A percentile compares a stretch with the other conserved stretches of the same genome.
phyloP scores from a whole-genome alignment of 2,329 filamentous ascomycete species.

The Aspergillus ochraceoroseus region DNA sequence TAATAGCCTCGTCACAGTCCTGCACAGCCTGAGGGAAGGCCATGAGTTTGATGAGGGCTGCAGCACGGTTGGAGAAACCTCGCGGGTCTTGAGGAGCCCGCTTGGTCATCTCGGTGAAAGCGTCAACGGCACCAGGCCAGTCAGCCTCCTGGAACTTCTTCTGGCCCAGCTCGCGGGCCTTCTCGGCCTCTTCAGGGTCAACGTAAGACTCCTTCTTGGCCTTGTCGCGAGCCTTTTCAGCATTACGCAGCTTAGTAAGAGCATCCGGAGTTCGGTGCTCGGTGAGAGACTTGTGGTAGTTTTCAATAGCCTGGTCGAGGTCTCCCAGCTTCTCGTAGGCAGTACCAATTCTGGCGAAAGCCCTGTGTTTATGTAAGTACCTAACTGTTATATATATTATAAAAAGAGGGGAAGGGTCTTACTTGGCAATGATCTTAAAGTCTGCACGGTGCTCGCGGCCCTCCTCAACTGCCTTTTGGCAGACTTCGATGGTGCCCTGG shows the following conservation, averaged over 20 bases:
- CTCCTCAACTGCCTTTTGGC: conserved; percentile 82
- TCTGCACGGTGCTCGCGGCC: conserved; percentile 86
- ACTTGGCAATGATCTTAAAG: conserved; percentile 97
- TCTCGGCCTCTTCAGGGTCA: conserved; percentile 85
- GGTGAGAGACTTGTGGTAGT: conserved; percentile 89
- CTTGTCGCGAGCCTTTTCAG: conserved; percentile 80
- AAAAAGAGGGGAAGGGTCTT: conserved; percentile 20
- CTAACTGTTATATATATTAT: too few species aligned
- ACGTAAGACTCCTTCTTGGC: conserved; percentile 74
- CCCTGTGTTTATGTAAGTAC: conserved; percentile 41
- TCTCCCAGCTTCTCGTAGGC: conserved; percentile 89
- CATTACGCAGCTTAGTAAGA: conserved; percentile 82
- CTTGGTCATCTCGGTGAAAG: conserved; percentile 96
- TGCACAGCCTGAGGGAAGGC: conserved; percentile 89
- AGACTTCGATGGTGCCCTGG: conserved; percentile 77
- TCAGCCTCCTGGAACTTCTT: conserved; percentile 95
- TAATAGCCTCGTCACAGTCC: conserved; percentile 87
- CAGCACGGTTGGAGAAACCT: conserved; percentile 95
- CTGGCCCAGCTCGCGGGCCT: conserved; percentile 91
- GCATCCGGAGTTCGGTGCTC: conserved; percentile 96
- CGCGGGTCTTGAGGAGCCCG: conserved; percentile 86
- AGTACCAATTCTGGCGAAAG: conserved; percentile 92
- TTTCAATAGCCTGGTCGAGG: conserved; percentile 70
- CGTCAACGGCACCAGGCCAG: conserved; percentile 90
- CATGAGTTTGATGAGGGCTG: conserved; percentile 93